phyloP scores from a whole-genome alignment of 164 flowering plant species.

The Vitis cinerea region DNA sequence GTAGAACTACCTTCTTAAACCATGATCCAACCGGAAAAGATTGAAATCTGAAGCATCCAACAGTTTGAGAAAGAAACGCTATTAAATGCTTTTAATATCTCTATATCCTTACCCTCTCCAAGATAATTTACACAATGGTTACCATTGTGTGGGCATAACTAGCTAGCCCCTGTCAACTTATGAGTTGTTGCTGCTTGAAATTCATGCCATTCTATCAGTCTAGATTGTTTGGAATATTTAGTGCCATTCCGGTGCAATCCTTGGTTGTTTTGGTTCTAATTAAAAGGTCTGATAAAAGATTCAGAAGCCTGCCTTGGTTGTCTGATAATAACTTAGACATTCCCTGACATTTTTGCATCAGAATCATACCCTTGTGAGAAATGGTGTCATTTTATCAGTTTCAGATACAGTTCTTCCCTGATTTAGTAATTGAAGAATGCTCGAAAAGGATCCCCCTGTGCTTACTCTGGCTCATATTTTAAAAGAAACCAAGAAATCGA shows the following conservation, averaged over 20 bases:
- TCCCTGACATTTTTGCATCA: too few species aligned
- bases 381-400: background rate
- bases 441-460: background rate
- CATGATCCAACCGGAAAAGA: background rate
- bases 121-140: background rate
- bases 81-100: background rate
- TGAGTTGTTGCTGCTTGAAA: too few species aligned
- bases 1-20: too few species aligned
- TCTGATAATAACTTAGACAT: too few species aligned
- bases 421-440: background rate
- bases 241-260: too few species aligned
- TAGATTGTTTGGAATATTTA: too few species aligned
- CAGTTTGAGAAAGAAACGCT: background rate
- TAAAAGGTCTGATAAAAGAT: too few species aligned
- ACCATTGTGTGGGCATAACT: too few species aligned
- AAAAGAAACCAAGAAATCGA: background rate
- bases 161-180: too few species aligned
- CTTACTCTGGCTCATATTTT: background rate
- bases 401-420: background rate
- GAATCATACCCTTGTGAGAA: background rate
- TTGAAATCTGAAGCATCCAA: background rate
- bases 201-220: too few species aligned
- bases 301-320: too few species aligned
- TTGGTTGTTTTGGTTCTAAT: too few species aligned
- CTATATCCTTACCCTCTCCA: background rate